phyloP scores from a whole-genome alignment of 2,329 filamentous ascomycete species.

The Xylaria sp. region DNA sequence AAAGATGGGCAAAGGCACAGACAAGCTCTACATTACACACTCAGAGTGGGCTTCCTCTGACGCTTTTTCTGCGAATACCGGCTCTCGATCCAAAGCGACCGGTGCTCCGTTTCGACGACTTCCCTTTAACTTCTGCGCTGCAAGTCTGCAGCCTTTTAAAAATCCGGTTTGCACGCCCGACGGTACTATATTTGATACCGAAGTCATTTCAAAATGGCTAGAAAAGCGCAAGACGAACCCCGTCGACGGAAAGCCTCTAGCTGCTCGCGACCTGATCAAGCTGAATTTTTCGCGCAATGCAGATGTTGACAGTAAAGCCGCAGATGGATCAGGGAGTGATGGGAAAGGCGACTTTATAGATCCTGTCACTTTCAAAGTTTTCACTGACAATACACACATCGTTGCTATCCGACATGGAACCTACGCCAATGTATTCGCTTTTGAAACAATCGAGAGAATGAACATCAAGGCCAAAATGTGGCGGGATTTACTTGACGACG shows the following conservation, averaged over 20 bases:
- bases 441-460: conserved; percentile 93
- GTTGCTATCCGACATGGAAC: conserved; percentile 83
- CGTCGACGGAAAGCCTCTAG: conserved; percentile 81
- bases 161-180: conserved; percentile 91
- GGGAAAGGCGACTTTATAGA: conserved; percentile 86
- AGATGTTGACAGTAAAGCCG: conserved; percentile 65
- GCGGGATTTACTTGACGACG: conserved; percentile 88
- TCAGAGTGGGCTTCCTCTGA: conserved; percentile 96
- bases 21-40: conserved; percentile 84
- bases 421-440: conserved; percentile 95
- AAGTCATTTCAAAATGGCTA: conserved; percentile 93
- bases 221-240: conserved; percentile 95
- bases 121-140: conserved; percentile 97
- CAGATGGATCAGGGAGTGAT: conserved; percentile 58
- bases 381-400: conserved; percentile 98
- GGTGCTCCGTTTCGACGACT: conserved; percentile 83
- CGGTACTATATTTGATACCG: conserved; percentile 94
- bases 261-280: conserved; percentile 85
- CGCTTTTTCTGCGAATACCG: conserved; percentile 83
- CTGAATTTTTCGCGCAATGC: conserved; percentile 94
- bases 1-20: conserved; percentile 65
- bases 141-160: conserved; percentile 93
- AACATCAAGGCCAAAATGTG: conserved; percentile 98
- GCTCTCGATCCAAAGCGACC: conserved; percentile 65
- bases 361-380: conserved; percentile 95